Evolutionary conservation across 768 basidiomycete species (phyloP), one percentile per base, ranked within the genome.

Genomic region (Botryobasidium botryosum): DNA sequence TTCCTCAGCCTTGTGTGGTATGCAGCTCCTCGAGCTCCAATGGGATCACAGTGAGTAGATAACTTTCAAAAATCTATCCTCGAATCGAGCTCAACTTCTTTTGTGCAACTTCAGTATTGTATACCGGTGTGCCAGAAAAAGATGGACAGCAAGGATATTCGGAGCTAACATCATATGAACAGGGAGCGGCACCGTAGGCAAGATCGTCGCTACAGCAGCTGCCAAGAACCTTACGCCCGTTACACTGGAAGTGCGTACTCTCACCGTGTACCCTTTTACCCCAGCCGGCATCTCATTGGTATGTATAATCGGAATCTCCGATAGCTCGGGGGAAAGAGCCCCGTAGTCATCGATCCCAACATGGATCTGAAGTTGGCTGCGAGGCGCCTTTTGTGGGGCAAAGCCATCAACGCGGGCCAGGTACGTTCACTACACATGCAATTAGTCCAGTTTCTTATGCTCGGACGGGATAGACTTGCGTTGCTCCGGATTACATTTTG

Each of bases 11-110:
- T 24, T 10, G 10, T 31, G 33, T 27, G 10, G 6, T 23, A 82
- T 10, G n/a, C 38, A 55, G 79, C 54, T 86, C n/a, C 63, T 86
- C 12, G 77, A 80, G 47, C 62, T 83, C 2, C 72, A 67, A 40
- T 86, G 84, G 72, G 69, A 65, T 33, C 72, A 75, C 42, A 69
- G 74, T 74, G 48, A 31, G 59, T 51, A 20, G 5, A 10, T 15
- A 2, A 6, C 10, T 1, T 12, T 10, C 10, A 13, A 28, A 21
- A 43, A 21, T n/a, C n/a, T n/a, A n/a, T n/a, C n/a, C n/a, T n/a
- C n/a, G n/a, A n/a, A n/a, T n/a, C n/a, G n/a, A n/a, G 15, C 21
- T 23, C n/a, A 21, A 10, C 17, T 8, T 7, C 13, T 25, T 40
- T 37, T 21, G 7, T 4, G 13, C 23, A 50, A n/a, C n/a, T n/a